Evolutionary conservation across 805 yeast genomes (phyloP).

Genomic region (Nakazawaea wyomingensis): DNA sequence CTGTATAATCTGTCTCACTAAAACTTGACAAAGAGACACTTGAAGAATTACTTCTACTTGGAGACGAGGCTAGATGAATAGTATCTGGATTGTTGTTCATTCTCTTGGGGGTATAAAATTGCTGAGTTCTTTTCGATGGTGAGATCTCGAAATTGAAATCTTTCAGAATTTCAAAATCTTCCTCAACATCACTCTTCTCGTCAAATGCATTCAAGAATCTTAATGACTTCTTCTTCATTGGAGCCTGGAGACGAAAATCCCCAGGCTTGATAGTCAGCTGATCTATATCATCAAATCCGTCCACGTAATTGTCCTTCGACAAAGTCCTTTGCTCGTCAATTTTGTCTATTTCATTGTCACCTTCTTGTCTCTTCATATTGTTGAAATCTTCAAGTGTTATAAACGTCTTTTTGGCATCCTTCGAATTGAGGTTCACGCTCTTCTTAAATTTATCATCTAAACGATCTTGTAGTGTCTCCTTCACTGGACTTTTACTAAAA

Average conservation of each 20-base stretch:
- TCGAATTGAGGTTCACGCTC: neutral
- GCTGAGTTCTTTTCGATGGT: neutral
- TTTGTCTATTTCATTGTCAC: too few species aligned
- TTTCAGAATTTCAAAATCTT: slow-evolving; percentile 32
- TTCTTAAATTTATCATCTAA: neutral
- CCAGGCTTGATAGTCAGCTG: slow-evolving; percentile 4
- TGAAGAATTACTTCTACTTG: slow-evolving; percentile 9
- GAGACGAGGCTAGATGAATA: slow-evolving; percentile 1
- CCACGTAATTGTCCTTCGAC: neutral
- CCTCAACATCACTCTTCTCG: slow-evolving; percentile 29
- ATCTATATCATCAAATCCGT: slow-evolving; percentile 1
- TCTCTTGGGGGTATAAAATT: neutral
- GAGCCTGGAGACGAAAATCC: neutral
- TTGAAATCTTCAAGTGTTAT: slow-evolving; percentile 3
- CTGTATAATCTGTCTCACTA: slow-evolving; percentile 12
- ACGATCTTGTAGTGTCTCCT: neutral
- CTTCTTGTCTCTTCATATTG: slow-evolving; percentile 3
- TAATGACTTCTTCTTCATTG: slow-evolving; percentile 2
- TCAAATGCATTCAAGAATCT: neutral
- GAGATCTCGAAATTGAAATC: neutral
- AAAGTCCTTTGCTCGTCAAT: neutral
- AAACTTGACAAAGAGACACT: slow-evolving; percentile 1
- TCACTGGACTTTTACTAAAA: slow-evolving; percentile 9
- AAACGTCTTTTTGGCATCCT: neutral
- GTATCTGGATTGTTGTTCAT: neutral